Conservation (phyloP, 169 alveolate species). For the Eimeria sp. region DNA sequence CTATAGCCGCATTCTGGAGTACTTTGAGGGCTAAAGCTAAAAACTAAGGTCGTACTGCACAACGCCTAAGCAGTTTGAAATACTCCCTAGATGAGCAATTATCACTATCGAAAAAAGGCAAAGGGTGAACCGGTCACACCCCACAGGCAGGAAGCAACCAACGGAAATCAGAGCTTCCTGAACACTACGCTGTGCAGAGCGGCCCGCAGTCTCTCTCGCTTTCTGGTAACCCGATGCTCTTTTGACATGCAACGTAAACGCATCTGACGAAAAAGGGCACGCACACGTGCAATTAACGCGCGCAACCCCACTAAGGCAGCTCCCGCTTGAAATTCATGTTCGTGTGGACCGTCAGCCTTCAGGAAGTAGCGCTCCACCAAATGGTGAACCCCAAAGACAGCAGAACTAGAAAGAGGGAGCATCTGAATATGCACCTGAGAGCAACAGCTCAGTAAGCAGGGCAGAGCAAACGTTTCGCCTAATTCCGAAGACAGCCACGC, state of each 20-base stretch:
- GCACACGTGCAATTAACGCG: background rate
- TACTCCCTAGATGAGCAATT: background rate
- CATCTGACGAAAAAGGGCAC: background rate
- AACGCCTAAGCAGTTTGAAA: background rate
- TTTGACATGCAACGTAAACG: background rate
- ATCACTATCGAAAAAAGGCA: too few species aligned
- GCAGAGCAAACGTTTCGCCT: too few species aligned
- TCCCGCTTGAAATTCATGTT: background rate
- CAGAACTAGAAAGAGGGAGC: constrained; percentile 1
- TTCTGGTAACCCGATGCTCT: background rate
- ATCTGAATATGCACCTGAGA: constrained; percentile 55
- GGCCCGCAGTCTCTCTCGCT: background rate
- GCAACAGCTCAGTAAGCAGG: background rate
- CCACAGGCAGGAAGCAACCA: background rate
- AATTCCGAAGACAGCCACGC: too few species aligned
- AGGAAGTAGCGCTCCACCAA: constrained; percentile 48
- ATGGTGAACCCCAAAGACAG: constrained; percentile 11
- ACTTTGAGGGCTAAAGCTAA: background rate
- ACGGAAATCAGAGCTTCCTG: background rate
- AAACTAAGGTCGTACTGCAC: background rate
- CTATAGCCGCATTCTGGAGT: too few species aligned
- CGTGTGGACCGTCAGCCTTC: background rate
- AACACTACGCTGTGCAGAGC: background rate
- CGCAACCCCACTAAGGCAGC: background rate
- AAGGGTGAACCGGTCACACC: background rate